Evolutionary conservation across 2,329 filamentous ascomycete species (phyloP), one percentile per base, ranked within the genome.

Genomic region (Fusarium chaquense): DNA sequence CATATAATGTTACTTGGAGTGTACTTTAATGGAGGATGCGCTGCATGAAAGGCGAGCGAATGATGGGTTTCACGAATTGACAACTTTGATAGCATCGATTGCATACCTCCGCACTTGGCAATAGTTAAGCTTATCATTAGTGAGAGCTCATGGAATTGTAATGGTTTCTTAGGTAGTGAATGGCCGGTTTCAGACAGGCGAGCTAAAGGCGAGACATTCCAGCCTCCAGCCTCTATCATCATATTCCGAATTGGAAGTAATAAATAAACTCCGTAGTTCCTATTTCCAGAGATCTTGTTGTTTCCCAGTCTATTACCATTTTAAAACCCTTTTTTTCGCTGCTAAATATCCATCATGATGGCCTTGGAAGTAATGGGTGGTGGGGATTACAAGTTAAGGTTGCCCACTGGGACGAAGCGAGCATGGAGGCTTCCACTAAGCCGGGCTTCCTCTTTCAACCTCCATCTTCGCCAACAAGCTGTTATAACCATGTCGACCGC

Each of bases 401-500:
- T 62, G 46, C 46, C 64, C 44, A 46, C 53, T 38, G 65, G 57
- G 44, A 57, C 61, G 45, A 59, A 71, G 64, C 69, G 62, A 65
- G 65, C 56, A 50, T 67, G 62, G 69, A 69, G 54, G 30, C 57
- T 69, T 52, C 58, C 56, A 71, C 62, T 60, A 66, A 65, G 62
- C 49, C 56, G 65, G 68, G 58, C 67, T 58, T 61, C 60, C 40
- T 51, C 65, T 54, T 62, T 58, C 46, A 68, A 69, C 65, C 45
- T 71, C 44, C 58, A 69, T 46, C 65, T 61, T 58, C 59, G 44
- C 26, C 61, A 56, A 53, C 26, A 46, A 47, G 55, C 65, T 51
- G 46, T 47, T 53, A 47, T 73, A 65, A 71, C 65, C 73, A 90
- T 89, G 87, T 85, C 88, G 73, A 84, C 86, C 71, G 82, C 87